Conservation (phyloP, 495 filamentous ascomycete species). For the Thermothielavioides terrestris region DNA sequence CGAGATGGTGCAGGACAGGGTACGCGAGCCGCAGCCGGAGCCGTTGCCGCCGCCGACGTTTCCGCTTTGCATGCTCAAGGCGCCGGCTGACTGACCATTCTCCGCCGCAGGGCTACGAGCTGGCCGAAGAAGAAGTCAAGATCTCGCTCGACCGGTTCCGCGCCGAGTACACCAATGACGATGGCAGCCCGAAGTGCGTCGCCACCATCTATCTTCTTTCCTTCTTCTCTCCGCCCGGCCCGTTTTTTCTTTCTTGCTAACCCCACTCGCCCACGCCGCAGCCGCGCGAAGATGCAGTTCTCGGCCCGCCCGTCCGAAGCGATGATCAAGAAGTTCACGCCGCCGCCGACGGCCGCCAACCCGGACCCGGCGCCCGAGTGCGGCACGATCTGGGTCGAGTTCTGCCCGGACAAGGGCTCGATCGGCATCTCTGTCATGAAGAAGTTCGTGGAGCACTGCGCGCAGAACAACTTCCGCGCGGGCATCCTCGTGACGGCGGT, state of each 20-base stretch:
- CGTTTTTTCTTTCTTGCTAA: too few species aligned
- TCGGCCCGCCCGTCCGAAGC: slow-evolving; percentile 68
- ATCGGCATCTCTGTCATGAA: slow-evolving; percentile 90
- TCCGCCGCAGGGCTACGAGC: slow-evolving; percentile 68
- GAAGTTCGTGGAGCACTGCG: slow-evolving; percentile 72
- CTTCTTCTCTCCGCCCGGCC: too few species aligned
- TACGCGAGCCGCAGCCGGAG: slow-evolving; percentile 29
- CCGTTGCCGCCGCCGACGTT: too few species aligned
- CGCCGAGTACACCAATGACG: slow-evolving; percentile 51
- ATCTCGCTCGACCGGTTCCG: slow-evolving; percentile 73
- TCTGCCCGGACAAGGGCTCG: slow-evolving; percentile 57
- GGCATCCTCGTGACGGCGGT: slow-evolving; percentile 80
- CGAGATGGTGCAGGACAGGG: slow-evolving; percentile 78
- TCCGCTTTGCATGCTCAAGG: background rate
- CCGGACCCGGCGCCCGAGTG: slow-evolving; percentile 61
- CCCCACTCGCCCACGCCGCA: slow-evolving; percentile 26
- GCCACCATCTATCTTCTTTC: slow-evolving; percentile 1
- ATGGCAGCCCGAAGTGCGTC: slow-evolving; percentile 64
- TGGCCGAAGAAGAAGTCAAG: slow-evolving; percentile 78
- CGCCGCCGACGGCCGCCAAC: slow-evolving; percentile 51
- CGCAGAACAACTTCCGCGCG: slow-evolving; percentile 67
- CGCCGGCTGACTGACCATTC: background rate
- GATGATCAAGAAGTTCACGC: slow-evolving; percentile 78
- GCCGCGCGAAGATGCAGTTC: slow-evolving; percentile 77
- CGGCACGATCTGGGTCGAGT: slow-evolving; percentile 90